Evolutionary conservation across 495 filamentous ascomycete species (phyloP).

Genomic region (Hypoxylon trugodes): DNA sequence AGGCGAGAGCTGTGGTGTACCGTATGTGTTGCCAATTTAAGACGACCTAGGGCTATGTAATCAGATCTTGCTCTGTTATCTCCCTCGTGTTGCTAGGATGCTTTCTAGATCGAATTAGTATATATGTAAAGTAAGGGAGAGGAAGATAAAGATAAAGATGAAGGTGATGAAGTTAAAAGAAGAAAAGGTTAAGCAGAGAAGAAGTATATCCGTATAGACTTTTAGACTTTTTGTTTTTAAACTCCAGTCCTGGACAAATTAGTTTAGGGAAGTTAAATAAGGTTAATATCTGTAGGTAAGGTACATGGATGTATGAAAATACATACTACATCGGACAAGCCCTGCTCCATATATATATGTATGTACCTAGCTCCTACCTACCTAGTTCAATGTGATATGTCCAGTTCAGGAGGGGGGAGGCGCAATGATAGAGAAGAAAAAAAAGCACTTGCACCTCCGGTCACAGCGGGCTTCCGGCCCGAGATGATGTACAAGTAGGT

Average conservation of each 20-base stretch:
- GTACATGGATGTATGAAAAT: background rate
- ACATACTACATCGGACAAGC: too few relatives aligned
- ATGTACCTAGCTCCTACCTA: slow-evolving; percentile 19
- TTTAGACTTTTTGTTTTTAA: background rate
- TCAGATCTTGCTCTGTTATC: slow-evolving; percentile 11
- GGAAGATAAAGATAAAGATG: background rate
- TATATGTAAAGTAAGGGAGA: background rate
- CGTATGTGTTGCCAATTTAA: slow-evolving; percentile 25
- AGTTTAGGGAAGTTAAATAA: background rate
- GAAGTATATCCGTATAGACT: too few relatives aligned
- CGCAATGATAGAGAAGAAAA: slow-evolving; percentile 11
- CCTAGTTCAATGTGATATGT: slow-evolving; percentile 11
- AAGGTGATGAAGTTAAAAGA: background rate
- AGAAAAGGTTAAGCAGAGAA: background rate
- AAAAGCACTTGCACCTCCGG: slow-evolving; percentile 12
- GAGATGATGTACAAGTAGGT: slow-evolving; percentile 11
- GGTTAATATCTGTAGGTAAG: too few relatives aligned
- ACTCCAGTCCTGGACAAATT: background rate
- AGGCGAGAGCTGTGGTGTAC: slow-evolving; percentile 37
- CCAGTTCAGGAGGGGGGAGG: slow-evolving; percentile 14
- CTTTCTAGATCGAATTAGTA: slow-evolving; percentile 19
- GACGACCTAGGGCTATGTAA: slow-evolving; percentile 18
- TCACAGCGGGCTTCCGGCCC: slow-evolving; percentile 7
- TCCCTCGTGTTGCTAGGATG: background rate
- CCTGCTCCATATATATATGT: slow-evolving; percentile 1